phyloP scores from a whole-genome alignment of 192 early-diverging fungal species.

The Rhizophagus sp. region DNA sequence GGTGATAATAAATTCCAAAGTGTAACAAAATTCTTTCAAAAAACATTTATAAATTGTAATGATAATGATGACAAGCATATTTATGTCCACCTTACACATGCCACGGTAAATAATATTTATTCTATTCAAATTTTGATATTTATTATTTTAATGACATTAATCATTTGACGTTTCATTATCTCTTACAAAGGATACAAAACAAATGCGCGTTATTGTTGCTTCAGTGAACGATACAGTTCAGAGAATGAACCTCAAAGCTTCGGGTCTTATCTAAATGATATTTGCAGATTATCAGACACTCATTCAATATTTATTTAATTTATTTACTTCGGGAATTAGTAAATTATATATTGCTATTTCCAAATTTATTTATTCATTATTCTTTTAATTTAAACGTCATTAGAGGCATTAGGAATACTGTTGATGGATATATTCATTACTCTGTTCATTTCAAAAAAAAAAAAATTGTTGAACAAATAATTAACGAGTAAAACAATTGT shows the following conservation, averaged over 20 bases:
- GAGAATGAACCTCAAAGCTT: conserved; percentile 48
- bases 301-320: not conserved
- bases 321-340: not conserved
- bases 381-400: too few relatives aligned
- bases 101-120: conserved; percentile 42
- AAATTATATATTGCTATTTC: too few relatives aligned
- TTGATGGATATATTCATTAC: too few relatives aligned
- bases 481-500: too few relatives aligned
- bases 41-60: conserved; percentile 44
- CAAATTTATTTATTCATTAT: too few relatives aligned
- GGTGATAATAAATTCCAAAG: conserved; percentile 46
- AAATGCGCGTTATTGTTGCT: conserved; percentile 55
- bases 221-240: conserved; percentile 54
- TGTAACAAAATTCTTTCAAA: conserved; percentile 49
- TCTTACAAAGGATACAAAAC: conserved; percentile 48
- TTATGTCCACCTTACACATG: conserved; percentile 52
- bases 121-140: not conserved
- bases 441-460: too few relatives aligned
- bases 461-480: too few relatives aligned
- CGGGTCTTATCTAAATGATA: conserved; percentile 44
- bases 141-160: not conserved
- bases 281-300: too few relatives aligned
- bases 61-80: conserved; percentile 47
- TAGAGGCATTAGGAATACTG: too few relatives aligned
- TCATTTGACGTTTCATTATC: conserved; percentile 1